phyloP scores from a whole-genome alignment of 257 asterid species.

The Mentha longifolia region DNA sequence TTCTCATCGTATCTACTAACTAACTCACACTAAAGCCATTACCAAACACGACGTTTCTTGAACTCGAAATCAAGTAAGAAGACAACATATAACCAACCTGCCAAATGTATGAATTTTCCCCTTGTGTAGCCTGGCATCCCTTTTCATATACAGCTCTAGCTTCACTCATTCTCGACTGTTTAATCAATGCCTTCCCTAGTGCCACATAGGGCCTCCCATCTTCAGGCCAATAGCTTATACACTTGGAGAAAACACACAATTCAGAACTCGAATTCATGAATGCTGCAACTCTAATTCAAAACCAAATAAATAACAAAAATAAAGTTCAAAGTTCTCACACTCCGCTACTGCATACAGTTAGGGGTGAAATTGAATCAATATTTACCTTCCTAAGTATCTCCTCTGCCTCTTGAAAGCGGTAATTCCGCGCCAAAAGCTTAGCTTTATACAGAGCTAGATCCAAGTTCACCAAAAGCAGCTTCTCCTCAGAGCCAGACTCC shows the following conservation, averaged over 20 bases:
- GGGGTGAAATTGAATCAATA: no score
- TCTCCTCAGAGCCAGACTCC: conserved; percentile 54
- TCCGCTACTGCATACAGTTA: neutral
- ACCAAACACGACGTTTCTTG: neutral
- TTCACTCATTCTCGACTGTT: conserved; percentile 71
- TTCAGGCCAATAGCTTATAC: conserved; percentile 92
- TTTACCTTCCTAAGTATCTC: conserved; percentile 70
- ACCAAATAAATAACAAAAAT: neutral
- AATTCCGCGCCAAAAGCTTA: conserved; percentile 64
- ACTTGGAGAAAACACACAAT: conserved; percentile 53
- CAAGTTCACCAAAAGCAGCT: conserved; percentile 80
- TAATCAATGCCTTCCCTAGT: conserved; percentile 72
- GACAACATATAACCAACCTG: conserved; percentile 58
- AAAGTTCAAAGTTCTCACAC: no score
- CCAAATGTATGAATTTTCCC: conserved; percentile 97
- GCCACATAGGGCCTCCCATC: conserved; percentile 98
- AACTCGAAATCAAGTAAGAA: neutral
- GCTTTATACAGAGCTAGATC: conserved; percentile 87
- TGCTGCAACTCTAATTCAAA: neutral
- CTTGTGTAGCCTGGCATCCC: conserved; percentile 98
- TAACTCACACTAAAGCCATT: neutral
- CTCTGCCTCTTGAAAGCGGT: conserved; percentile 75
- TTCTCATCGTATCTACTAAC: neutral
- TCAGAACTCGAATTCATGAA: neutral
- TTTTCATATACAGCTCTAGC: conserved; percentile 88